A percentile compares a stretch with the other conserved stretches of the same genome.
Evolutionary conservation across 108 stramenopile species (phyloP).

Genomic region (Skeletonema marinoi): DNA sequence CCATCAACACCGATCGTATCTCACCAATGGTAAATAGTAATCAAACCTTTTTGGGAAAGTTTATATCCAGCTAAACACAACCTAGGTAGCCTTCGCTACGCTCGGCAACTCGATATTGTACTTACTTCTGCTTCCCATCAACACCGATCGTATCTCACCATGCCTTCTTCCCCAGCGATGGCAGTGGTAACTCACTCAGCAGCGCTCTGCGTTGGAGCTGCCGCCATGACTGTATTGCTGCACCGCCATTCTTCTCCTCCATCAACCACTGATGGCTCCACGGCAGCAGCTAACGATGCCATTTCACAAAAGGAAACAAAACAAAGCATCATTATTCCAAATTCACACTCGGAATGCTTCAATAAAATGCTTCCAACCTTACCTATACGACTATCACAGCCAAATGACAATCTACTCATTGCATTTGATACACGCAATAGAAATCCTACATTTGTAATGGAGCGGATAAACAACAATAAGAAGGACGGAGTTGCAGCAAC

Average conservation of each 20-base stretch:
- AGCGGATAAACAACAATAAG: slow-evolving; percentile 33
- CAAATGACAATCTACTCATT: slow-evolving; percentile 73
- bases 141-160: neutral
- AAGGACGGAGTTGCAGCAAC: neutral
- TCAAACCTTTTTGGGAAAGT: too few relatives aligned
- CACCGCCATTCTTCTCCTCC: neutral
- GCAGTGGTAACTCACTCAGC: slow-evolving; percentile 29
- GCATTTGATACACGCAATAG: slow-evolving; percentile 75
- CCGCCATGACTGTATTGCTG: neutral
- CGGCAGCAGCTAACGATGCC: neutral
- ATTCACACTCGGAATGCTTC: neutral
- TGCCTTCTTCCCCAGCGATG: slow-evolving; percentile 16
- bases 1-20: too few relatives aligned
- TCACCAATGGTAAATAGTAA: too few relatives aligned
- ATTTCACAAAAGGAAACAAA: neutral
- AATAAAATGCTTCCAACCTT: slow-evolving; percentile 32
- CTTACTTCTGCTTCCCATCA: too few relatives aligned
- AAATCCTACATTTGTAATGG: slow-evolving; percentile 79
- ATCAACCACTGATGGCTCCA: neutral
- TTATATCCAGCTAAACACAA: too few relatives aligned
- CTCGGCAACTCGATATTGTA: too few relatives aligned
- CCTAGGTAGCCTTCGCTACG: too few relatives aligned
- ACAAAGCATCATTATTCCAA: neutral
- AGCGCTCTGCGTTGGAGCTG: slow-evolving; percentile 43
- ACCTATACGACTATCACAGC: slow-evolving; percentile 64